Evolutionary conservation across 2,329 filamentous ascomycete species (phyloP).

Genomic region (Cladosporium cucumerinum): DNA sequence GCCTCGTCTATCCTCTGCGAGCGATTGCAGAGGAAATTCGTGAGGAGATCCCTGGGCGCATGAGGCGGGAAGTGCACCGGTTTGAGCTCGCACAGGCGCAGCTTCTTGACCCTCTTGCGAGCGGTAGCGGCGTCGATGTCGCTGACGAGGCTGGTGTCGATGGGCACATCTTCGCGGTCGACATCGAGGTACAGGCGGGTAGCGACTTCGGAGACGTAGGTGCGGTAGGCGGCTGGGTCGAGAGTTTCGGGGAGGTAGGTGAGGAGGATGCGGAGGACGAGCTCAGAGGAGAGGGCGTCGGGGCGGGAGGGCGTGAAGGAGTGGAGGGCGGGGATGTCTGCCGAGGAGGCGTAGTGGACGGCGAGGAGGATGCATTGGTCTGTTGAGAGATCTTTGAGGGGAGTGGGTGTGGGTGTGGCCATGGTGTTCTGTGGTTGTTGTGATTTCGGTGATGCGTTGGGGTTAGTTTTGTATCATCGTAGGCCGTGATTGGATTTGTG

Average conservation of each 20-base stretch:
- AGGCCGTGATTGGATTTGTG: neutral
- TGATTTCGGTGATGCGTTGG: neutral
- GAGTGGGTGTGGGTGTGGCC: neutral
- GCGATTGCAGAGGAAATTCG: conserved; percentile 64
- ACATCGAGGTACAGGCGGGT: conserved; percentile 44
- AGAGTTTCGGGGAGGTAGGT: conserved; percentile 73
- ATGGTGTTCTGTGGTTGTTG: neutral
- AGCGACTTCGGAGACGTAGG: conserved; percentile 58
- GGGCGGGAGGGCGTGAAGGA: conserved; percentile 56
- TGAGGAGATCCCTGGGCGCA: conserved; percentile 54
- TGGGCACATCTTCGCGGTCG: conserved; percentile 40
- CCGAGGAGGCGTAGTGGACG: conserved; percentile 63
- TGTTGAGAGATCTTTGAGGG: conserved; percentile 50
- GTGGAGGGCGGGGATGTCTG: conserved; percentile 62
- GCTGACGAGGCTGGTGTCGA: conserved; percentile 58
- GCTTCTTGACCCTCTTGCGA: conserved; percentile 59
- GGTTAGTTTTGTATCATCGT: conserved; percentile 2
- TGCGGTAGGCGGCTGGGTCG: conserved; percentile 60
- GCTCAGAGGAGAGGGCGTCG: conserved; percentile 59
- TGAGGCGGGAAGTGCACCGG: conserved; percentile 49
- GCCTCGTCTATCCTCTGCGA: conserved; percentile 67
- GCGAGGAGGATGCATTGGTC: conserved; percentile 71
- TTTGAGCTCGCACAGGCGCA: conserved; percentile 59
- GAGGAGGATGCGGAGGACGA: conserved; percentile 69
- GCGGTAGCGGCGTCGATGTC: conserved; percentile 62